These are phyloP conservation scores for Harringtonia aguacate DNA, from an alignment of 2,329 filamentous ascomycete species.

Conservation along the genomic window DNA sequence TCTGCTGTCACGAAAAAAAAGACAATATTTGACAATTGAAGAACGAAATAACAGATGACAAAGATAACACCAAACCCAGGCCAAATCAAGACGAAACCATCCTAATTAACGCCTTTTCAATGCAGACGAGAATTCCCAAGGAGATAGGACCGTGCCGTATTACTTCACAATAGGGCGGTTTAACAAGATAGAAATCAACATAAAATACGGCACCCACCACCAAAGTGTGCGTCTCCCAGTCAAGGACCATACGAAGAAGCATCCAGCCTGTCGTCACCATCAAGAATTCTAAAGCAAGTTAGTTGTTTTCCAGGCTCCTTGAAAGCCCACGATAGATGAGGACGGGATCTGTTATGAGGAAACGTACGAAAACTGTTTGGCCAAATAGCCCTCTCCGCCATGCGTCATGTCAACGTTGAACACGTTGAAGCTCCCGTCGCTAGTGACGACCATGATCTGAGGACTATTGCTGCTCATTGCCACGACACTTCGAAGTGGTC, in stretches of 20 bases:
- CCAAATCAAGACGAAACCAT: too few relatives aligned
- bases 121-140: background rate
- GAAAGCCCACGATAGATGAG: background rate
- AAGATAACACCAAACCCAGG: too few relatives aligned
- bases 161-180: too few relatives aligned
- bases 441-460: slow-evolving; percentile 96
- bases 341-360: background rate
- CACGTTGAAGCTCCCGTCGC: slow-evolving; percentile 87
- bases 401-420: slow-evolving; percentile 93
- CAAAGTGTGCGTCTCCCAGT: background rate
- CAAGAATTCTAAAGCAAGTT: slow-evolving; percentile 32
- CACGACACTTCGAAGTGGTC: slow-evolving; percentile 77
- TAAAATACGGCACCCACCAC: too few relatives aligned
- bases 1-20: too few relatives aligned
- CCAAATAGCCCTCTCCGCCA: slow-evolving; percentile 82
- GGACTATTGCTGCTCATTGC: slow-evolving; percentile 92
- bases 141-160: too few relatives aligned
- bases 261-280: slow-evolving; percentile 44
- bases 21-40: too few relatives aligned
- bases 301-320: background rate
- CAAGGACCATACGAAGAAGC: slow-evolving; percentile 28
- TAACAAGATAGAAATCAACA: background rate
- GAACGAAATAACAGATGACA: too few relatives aligned
- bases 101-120: background rate
- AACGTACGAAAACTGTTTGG: slow-evolving; percentile 86